phyloP scores from a whole-genome alignment of 108 stramenopile genomes.

The Pseudonitzschia delicatissima region DNA sequence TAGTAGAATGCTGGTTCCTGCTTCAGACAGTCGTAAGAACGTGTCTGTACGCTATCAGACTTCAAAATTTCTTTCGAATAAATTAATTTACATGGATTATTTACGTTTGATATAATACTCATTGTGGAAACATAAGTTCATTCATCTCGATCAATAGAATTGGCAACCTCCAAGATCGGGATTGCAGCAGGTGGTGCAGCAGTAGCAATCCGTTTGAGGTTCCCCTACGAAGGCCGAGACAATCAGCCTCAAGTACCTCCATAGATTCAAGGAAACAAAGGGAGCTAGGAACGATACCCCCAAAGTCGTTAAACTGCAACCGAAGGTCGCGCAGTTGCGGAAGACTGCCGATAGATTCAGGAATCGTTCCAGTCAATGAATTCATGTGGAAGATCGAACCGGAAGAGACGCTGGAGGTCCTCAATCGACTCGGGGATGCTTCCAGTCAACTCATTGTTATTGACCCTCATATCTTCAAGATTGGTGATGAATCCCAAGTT shows the following conservation, averaged over 20 bases:
- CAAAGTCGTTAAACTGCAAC: constrained; percentile 20
- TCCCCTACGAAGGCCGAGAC: no score
- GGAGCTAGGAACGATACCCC: constrained; percentile 13
- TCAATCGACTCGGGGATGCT: constrained; percentile 15
- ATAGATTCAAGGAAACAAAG: constrained; percentile 20
- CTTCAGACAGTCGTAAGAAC: no score
- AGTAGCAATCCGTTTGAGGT: constrained; percentile 17
- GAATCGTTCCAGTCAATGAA: constrained; percentile 21
- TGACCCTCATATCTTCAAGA: constrained; percentile 14
- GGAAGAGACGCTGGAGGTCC: constrained; percentile 10
- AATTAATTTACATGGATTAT: no score
- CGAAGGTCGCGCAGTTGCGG: constrained; percentile 12
- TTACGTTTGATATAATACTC: no score
- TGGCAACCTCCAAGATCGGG: no score
- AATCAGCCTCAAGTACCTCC: constrained; percentile 27
- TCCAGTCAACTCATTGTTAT: constrained; percentile 15
- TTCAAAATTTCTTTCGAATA: no score
- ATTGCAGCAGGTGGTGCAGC: constrained; percentile 32
- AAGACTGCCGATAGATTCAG: constrained; percentile 7
- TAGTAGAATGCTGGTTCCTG: no score
- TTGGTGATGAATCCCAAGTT: constrained; percentile 13
- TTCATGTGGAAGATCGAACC: constrained; percentile 24
- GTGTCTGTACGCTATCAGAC: no score
- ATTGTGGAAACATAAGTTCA: no score
- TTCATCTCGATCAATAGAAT: no score